A percentile compares a stretch with the other conserved stretches of the same genome.
Conservation (phyloP, 371 early-diverging fungal species). For the Funneliformis caledonium region DNA sequence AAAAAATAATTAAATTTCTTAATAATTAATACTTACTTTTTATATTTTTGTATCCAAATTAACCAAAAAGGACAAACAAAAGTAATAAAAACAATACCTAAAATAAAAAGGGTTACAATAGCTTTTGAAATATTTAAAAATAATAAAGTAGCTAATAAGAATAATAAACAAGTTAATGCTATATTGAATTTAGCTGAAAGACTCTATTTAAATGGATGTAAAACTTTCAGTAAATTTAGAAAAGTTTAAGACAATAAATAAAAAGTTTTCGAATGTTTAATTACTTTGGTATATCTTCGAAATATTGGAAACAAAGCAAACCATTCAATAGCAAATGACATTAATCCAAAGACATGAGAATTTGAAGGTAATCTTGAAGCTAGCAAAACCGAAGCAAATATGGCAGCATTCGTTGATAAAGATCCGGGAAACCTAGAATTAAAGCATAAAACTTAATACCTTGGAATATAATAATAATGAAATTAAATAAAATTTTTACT, state of each 20-base stretch:
- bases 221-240: too few species aligned
- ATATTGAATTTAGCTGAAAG: slow-evolving; percentile 62
- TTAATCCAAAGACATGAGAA: slow-evolving; percentile 85
- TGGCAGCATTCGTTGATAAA: slow-evolving; percentile 92
- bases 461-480: not conserved
- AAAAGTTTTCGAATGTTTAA: too few species aligned
- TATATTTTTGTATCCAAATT: slow-evolving; percentile 89
- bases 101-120: slow-evolving; percentile 69
- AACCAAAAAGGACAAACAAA: slow-evolving; percentile 91
- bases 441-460: slow-evolving; percentile 42
- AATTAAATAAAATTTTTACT: slow-evolving; percentile 50
- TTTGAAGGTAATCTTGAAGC: slow-evolving; percentile 82
- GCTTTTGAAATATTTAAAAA: slow-evolving; percentile 73
- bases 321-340: slow-evolving; percentile 87
- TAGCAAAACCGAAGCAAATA: slow-evolving; percentile 93
- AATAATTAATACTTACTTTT: slow-evolving; percentile 70
- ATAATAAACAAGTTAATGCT: slow-evolving; percentile 63
- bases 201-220: slow-evolving; percentile 48
- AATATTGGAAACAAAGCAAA: slow-evolving; percentile 94
- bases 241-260: too few species aligned
- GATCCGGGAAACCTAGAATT: slow-evolving; percentile 84
- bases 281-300: slow-evolving; percentile 76
- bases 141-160: slow-evolving; percentile 61
- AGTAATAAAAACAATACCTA: slow-evolving; percentile 75
- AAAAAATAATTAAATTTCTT: not conserved